phyloP scores from a whole-genome alignment of 2,329 filamentous ascomycete genomes.

The Botrytis squamosa region DNA sequence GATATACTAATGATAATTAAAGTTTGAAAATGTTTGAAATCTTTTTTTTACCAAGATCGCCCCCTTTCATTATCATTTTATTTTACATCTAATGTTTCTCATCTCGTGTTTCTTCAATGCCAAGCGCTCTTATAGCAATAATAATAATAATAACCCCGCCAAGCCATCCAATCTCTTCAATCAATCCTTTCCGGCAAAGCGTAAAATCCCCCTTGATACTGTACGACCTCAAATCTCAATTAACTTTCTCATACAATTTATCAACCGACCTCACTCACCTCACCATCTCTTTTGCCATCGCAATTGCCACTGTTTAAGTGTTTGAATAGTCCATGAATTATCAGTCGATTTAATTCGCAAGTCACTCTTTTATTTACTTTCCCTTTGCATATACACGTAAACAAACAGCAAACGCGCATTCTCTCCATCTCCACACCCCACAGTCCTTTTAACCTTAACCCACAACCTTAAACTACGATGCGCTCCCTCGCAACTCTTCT shows the following conservation, averaged over 20 bases:
- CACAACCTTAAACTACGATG: slow-evolving; percentile 16
- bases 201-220: slow-evolving; percentile 2
- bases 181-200: slow-evolving; percentile 12
- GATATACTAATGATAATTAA: slow-evolving; percentile 4
- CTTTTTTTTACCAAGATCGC: background rate
- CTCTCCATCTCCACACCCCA: slow-evolving; percentile 11
- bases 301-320: slow-evolving; percentile 9
- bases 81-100: background rate
- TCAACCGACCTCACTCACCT: slow-evolving; percentile 3
- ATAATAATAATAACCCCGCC: slow-evolving; percentile 9
- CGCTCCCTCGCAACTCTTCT: slow-evolving; percentile 26
- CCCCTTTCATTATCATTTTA: background rate
- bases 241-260: background rate
- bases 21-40: background rate
- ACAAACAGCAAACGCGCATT: slow-evolving; percentile 1
- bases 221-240: slow-evolving; percentile 5
- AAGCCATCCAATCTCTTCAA: slow-evolving; percentile 16
- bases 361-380: slow-evolving; percentile 1
- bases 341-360: background rate
- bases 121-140: background rate
- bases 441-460: slow-evolving; percentile 13
- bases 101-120: slow-evolving; percentile 5
- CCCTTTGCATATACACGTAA: background rate
- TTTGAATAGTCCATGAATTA: background rate
- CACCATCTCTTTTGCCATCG: background rate